Percentiles rank a stretch among this genome's conserved stretches.
These are phyloP conservation scores for Metarhizium robertsii DNA, from an alignment of 2,329 filamentous ascomycete species.

Conservation along the genomic window DNA sequence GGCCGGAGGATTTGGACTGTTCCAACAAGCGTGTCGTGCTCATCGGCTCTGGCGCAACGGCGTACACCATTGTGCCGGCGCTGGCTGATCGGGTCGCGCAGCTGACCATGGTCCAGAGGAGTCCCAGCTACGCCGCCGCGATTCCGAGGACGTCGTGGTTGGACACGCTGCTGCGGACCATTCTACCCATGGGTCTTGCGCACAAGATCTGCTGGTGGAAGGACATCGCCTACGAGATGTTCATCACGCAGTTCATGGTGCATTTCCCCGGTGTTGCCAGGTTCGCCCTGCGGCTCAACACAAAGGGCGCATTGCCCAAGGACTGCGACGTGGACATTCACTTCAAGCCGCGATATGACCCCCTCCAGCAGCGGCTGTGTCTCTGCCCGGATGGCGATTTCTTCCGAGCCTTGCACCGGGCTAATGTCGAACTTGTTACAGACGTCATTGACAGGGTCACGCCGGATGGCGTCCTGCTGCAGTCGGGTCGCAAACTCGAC, in stretches of 20 bases:
- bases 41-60: constrained; percentile 71
- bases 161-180: constrained; percentile 26
- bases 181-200: constrained; percentile 38
- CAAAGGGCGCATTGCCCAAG: constrained; percentile 41
- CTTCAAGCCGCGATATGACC: constrained; percentile 55
- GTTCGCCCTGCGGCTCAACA: constrained; percentile 28
- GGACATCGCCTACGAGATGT: constrained; percentile 33
- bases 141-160: constrained; percentile 31
- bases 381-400: constrained; percentile 51
- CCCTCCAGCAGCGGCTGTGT: constrained; percentile 70
- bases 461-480: constrained; percentile 34
- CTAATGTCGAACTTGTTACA: constrained; percentile 39
- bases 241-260: constrained; percentile 27
- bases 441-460: constrained; percentile 43
- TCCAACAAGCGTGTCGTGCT: constrained; percentile 58
- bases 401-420: constrained; percentile 35
- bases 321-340: constrained; percentile 47
- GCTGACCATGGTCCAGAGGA: constrained; percentile 75
- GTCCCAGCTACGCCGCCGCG: constrained; percentile 60
- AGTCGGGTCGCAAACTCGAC: constrained; percentile 39
- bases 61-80: constrained; percentile 65
- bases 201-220: constrained; percentile 39
- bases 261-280: constrained; percentile 15
- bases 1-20: constrained; percentile 61
- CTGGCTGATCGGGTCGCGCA: constrained; percentile 54